Percentiles rank a stretch among this genome's conserved stretches.
These are phyloP conservation scores for Clonostachys solani DNA, from an alignment of 2,329 filamentous ascomycete species.

Conservation along the genomic window DNA sequence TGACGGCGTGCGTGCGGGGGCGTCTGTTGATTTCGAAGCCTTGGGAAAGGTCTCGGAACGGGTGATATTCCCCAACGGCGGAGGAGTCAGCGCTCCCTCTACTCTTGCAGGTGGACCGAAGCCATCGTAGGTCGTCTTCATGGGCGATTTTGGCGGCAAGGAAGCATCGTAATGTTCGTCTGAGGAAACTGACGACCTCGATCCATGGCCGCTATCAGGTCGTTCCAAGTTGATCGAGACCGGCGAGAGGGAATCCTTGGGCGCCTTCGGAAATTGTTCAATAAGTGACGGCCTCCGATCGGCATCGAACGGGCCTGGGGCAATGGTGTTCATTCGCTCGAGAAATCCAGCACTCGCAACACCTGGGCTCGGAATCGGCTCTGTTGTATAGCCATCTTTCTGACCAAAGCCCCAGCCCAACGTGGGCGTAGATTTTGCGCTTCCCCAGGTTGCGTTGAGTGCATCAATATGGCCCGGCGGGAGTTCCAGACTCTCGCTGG, in stretches of 20 bases:
- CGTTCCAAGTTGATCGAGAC: constrained; percentile 7
- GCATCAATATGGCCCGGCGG: constrained; percentile 31
- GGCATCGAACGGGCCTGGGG: constrained; percentile 61
- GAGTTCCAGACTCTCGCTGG: no score
- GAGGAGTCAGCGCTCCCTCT: constrained; percentile 28
- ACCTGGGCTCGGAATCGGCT: constrained; percentile 42
- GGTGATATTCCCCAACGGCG: constrained; percentile 28
- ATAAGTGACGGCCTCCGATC: constrained; percentile 24
- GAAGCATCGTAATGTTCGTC: constrained; percentile 18
- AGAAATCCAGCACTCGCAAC: constrained; percentile 32
- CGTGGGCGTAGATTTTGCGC: no score
- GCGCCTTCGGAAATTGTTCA: constrained; percentile 6
- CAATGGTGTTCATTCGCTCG: constrained; percentile 61
- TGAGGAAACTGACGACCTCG: constrained; percentile 10
- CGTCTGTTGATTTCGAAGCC: constrained; percentile 25
- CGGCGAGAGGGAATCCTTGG: constrained; percentile 8
- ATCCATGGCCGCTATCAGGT: constrained; percentile 7
- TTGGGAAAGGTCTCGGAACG: constrained; percentile 52
- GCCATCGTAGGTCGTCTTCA: constrained; percentile 53
- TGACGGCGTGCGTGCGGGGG: constrained; percentile 39
- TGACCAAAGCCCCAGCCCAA: constrained; percentile 29
- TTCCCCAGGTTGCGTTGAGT: constrained; percentile 54
- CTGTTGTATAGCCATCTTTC: constrained; percentile 27
- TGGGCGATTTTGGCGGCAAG: constrained; percentile 30
- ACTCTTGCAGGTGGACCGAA: constrained; percentile 44